phyloP scores from a whole-genome alignment of 1,139 yeast genomes.

The Geotrichum siamense region DNA sequence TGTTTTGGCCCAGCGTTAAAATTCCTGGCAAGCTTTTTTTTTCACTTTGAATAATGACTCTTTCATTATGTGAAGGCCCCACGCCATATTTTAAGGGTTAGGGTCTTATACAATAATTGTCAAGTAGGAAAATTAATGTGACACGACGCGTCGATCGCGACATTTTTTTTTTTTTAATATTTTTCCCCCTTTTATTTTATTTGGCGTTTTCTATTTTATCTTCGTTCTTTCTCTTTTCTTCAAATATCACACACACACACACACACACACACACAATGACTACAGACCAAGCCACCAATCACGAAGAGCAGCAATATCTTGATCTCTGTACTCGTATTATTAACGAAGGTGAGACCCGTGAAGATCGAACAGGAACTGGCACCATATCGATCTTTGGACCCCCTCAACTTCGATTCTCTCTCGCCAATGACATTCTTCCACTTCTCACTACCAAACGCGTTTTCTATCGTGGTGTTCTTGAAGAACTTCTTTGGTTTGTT shows the following conservation, averaged over 20 bases:
- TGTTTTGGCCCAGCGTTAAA: too few relatives aligned
- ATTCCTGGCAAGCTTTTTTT: too few relatives aligned
- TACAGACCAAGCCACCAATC: constrained; percentile 26
- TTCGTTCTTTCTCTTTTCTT: neutral
- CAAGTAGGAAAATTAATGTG: neutral
- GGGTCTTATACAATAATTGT: too few relatives aligned
- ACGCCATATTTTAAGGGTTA: too few relatives aligned
- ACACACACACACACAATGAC: neutral
- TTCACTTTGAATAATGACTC: constrained; percentile 9
- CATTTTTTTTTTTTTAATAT: neutral
- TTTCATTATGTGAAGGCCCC: constrained; percentile 1
- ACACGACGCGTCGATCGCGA: too few relatives aligned
- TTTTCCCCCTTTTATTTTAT: neutral
- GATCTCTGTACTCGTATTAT: constrained; percentile 74
- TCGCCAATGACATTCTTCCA: constrained; percentile 70
- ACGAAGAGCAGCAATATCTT: constrained; percentile 77
- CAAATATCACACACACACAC: neutral
- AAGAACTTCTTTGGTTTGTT: constrained; percentile 89
- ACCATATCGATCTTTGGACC: constrained; percentile 89
- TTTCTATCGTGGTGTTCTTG: constrained; percentile 79
- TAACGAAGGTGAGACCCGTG: constrained; percentile 77
- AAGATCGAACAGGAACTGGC: constrained; percentile 97
- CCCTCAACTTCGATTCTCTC: constrained; percentile 81
- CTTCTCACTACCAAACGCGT: constrained; percentile 88
- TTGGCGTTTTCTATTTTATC: neutral